Evolutionary conservation across 805 yeast genomes (phyloP).

Genomic region (Hanseniaspora singularis): DNA sequence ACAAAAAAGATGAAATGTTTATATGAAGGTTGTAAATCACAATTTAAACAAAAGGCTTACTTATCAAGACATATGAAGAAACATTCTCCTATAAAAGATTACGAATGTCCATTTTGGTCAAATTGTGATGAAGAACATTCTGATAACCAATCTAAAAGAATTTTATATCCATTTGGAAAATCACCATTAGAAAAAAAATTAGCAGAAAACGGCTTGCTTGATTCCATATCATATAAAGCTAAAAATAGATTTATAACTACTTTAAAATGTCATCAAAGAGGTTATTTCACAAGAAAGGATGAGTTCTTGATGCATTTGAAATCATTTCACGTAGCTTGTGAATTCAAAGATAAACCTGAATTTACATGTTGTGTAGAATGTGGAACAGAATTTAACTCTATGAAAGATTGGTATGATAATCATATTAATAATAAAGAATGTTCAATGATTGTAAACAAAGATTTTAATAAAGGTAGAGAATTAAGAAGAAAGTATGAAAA

Average conservation of each 20-base stretch:
- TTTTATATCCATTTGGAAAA: not conserved
- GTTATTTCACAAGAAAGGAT: constrained; percentile 67
- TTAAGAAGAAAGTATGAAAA: constrained; percentile 14
- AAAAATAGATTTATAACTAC: constrained; percentile 21
- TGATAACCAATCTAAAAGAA: not conserved
- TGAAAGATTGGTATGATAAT: constrained; percentile 53
- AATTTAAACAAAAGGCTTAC: constrained; percentile 57
- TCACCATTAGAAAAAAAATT: constrained; percentile 18
- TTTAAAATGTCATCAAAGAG: constrained; percentile 44
- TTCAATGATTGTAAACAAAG: constrained; percentile 8
- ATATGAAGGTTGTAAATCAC: constrained; percentile 45
- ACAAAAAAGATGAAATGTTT: constrained; percentile 12
- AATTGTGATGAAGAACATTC: not conserved
- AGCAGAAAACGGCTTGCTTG: not conserved
- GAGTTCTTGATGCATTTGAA: constrained; percentile 69
- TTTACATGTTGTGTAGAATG: constrained; percentile 63
- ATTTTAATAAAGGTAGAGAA: constrained; percentile 11
- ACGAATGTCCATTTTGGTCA: constrained; percentile 59
- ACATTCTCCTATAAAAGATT: constrained; percentile 66
- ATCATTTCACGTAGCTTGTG: constrained; percentile 48
- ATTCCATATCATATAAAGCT: not conserved
- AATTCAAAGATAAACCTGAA: constrained; percentile 55
- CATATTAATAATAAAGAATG: constrained; percentile 58
- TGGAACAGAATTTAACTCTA: constrained; percentile 41
- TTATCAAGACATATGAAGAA: constrained; percentile 72